Conservation (phyloP, 768 basidiomycete genomes). For the Glaciozyma antarctica region DNA sequence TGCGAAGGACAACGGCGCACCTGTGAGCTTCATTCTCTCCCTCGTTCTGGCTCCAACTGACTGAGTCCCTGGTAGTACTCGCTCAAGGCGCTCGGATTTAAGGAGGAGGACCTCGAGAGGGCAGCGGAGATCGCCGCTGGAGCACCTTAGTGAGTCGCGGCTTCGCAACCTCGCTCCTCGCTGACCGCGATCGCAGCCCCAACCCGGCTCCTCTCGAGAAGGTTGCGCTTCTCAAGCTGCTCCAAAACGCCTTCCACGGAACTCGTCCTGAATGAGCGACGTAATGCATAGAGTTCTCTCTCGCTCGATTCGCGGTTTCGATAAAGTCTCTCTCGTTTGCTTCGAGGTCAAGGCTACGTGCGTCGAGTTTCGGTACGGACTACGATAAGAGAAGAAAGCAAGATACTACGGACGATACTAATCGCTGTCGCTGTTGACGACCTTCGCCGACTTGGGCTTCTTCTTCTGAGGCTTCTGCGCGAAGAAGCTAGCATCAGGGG, state of each 20-base stretch:
- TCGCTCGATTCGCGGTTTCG: too few relatives aligned
- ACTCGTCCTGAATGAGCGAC: conserved; percentile 9
- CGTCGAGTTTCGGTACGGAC: too few relatives aligned
- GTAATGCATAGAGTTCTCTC: too few relatives aligned
- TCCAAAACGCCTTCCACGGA: conserved; percentile 21
- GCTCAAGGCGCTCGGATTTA: conserved; percentile 43
- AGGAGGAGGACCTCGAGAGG: conserved; percentile 42
- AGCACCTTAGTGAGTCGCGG: conserved; percentile 37
- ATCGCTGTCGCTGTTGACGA: conserved; percentile 1
- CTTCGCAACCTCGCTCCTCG: background rate
- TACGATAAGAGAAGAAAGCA: background rate
- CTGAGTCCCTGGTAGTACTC: background rate
- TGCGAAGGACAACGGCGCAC: conserved; percentile 14
- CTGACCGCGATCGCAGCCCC: conserved; percentile 23
- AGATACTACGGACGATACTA: background rate
- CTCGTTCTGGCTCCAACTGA: conserved; percentile 8
- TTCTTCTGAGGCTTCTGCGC: conserved; percentile 10
- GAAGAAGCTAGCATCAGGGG: background rate
- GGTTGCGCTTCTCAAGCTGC: conserved; percentile 28
- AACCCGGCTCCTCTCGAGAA: conserved; percentile 43
- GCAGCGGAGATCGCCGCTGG: conserved; percentile 42
- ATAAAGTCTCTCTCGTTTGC: too few relatives aligned
- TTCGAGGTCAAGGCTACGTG: too few relatives aligned
- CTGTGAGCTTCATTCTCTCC: conserved; percentile 8
- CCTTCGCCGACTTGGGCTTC: conserved; percentile 4